phyloP scores from a whole-genome alignment of 2,329 filamentous ascomycete species.

The Cladosporium phlei region DNA sequence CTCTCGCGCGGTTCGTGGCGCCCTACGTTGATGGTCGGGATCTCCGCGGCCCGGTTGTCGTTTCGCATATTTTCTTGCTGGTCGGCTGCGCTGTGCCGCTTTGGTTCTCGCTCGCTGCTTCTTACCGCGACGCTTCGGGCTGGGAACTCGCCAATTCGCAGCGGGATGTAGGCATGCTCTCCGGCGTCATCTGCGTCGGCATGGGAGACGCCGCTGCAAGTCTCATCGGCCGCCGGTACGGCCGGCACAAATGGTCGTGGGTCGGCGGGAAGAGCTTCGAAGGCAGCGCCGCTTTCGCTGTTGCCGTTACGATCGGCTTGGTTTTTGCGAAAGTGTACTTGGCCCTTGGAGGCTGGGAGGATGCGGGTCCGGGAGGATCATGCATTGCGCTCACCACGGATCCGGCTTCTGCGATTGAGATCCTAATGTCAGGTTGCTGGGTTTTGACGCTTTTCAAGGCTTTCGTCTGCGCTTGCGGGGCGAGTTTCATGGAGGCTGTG shows the following conservation, averaged over 20 bases:
- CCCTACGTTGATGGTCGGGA: conserved; percentile 95
- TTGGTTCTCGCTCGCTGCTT: conserved; percentile 76
- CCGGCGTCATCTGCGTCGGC: conserved; percentile 89
- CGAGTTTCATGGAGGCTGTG: conserved; percentile 90
- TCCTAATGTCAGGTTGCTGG: conserved; percentile 16
- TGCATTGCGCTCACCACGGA: too few relatives aligned
- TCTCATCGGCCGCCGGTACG: conserved; percentile 80
- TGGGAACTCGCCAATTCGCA: conserved; percentile 62
- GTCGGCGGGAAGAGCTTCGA: conserved; percentile 93
- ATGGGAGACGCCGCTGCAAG: conserved; percentile 92
- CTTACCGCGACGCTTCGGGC: conserved; percentile 52
- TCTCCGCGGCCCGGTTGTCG: conserved; percentile 85
- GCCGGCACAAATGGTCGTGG: conserved; percentile 90
- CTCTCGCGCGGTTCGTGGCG: conserved; percentile 78
- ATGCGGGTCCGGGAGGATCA: conserved; percentile 17
- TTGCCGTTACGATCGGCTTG: conserved; percentile 72
- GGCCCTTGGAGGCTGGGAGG: conserved; percentile 64
- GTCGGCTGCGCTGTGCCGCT: conserved; percentile 93
- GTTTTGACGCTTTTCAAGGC: conserved; percentile 52
- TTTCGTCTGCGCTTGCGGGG: conserved; percentile 66
- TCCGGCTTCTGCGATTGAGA: too few relatives aligned
- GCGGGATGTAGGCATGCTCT: conserved; percentile 82
- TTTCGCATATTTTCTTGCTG: conserved; percentile 91
- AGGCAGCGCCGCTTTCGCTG: conserved; percentile 73
- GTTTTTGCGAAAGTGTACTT: conserved; percentile 69